Evolutionary conservation across 1,139 yeast species (phyloP), one percentile per base, ranked within the genome.

Genomic region (Citeromyces siamensis): DNA sequence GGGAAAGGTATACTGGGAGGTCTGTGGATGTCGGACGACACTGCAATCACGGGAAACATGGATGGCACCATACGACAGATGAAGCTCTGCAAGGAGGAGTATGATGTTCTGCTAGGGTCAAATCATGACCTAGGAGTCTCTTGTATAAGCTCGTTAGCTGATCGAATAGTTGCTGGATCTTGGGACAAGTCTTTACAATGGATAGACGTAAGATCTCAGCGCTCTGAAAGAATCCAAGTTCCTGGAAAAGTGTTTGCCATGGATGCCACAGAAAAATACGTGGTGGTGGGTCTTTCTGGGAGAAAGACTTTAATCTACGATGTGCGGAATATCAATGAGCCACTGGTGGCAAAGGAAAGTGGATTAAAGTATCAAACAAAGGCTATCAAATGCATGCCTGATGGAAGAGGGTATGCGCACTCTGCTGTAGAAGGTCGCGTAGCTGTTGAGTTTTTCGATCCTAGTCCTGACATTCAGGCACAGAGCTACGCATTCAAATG

Each of bases 401-500:
- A 58, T 17, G 71, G 71, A 2, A 58, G 62, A 32, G 94, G 94
- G 0, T 85, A 75, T 52, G 86, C 83, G 0, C 69, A 80, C 31
- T 66, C 88, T n/a, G 79, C 94, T 3, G 68, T 85, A 10, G 96
- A 86, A 47, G 96, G 96, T 0, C 62, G 95, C 34, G 90, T 84
- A 0, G 80, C 94, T 0, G 71, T 88, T 29, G 95, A 85, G 45
- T 79, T 70, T 50, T 73, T 77, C 41, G 73, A 78, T 39, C 64
- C 70, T 2, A 52, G 67, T 0, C 67, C 70, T 1, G 62, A 60
- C 16, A 54, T 55, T 0, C 78, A 74, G 43, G 52, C 55, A 5
- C 57, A 64, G 38, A 68, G 74, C 40, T 88, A 78, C 53, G 94
- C 95, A 0, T 88, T 86, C 63, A 77, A 85, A 49, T 82, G 95